Evolutionary conservation across 805 yeast species (phyloP), one percentile per base, ranked within the genome.

Genomic region (Metschnikowia koreensis): DNA sequence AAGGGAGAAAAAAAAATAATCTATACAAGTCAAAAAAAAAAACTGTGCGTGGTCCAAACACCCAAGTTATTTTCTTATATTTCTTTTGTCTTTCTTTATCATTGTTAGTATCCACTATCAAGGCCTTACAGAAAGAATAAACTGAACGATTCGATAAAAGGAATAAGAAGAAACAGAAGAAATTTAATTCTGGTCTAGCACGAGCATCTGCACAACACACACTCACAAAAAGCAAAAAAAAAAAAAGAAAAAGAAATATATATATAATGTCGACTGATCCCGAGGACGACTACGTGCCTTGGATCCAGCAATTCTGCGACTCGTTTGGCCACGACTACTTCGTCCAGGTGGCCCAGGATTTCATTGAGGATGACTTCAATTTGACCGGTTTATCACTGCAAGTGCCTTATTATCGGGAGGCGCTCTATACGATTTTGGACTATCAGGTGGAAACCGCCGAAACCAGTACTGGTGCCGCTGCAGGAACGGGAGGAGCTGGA

Each of bases 351-450:
- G 80, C 91, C 1, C 90, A 88, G 44, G 97, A 90, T 46, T 94
- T 91, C 68, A 89, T 94, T 54, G 97, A 92, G 62, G 99, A 94
- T 69, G 98, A 94, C 60, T 94, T 94, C 77, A 94, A 94, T 66
- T 77, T 94, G 62, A 92, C 98, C 1, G 97, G 98, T 1, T 77
- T 94, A 47, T 79, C 87, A 33, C 80, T 85, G 58, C 83, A 88
- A 52, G 97, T 94, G 9, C 96, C 97, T 4, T 89, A 85, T 66
- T 94, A 92, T 68, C 76, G 93, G 63, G 96, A 91, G 64, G 97
- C 98, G 1, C 73, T 93, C 55, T 97, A 93, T 69, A 80, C 93
- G 60, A 89, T 94, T 53, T 75, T 93, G 56, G 99, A 93, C 68
- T 80, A 90, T 56, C 97, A 88, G 65, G 78, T 74, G 22, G 77